Base-by-base conservation (phyloP, 1,284 basidiomycete genomes). In the Somion occarium region DNA sequence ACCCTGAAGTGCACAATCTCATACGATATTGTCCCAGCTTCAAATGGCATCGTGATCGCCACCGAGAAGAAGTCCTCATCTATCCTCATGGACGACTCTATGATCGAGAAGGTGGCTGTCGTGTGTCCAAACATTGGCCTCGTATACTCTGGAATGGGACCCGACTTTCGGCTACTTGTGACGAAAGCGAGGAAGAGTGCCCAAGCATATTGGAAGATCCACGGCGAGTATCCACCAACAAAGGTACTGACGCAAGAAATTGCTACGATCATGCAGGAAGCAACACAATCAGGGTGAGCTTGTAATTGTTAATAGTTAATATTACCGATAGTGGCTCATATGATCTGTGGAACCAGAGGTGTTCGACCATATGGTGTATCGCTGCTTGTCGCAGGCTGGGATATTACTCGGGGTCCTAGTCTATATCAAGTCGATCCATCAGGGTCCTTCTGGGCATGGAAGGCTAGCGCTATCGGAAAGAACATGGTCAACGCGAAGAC, bases 401-500 rank as follows among this genome's bases (percentile, higher is more conserved):
- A 99, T 68, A 75, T 78, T 60, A 88, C 89, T 65, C 85, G 93
- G 19, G 96, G 96, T 15, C 93, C 94, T 57, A 90, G 85, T 34
- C 79, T 99, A 56, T 99, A 97, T 73, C 97, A 99, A 71, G 96
- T 99, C 50, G 97, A 99, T 73, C 97, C 97, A 18, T 97, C 93
- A 44, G 97, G 97, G 44, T 94, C 92, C 44, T 99, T 93, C 73
- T 98, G 95, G 95, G 95, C 97, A 47, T 99, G 97, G 97, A 99
- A 99, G 71, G 97, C 97, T 12, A 96, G 92, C 66, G 97, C 97
- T 13, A 99, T 99, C 63, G 97, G 97, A 38, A 99, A 99, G 77
- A 99, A 99, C 73, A 98, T 98, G 93, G 86, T 94, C 50, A 99
- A 99, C 65, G 97, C 95, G 49, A 99, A 99, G 73, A 98, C 97